phyloP scores from a whole-genome alignment of 257 asterid genomes.

The Nicotiana tomentosiformis region DNA sequence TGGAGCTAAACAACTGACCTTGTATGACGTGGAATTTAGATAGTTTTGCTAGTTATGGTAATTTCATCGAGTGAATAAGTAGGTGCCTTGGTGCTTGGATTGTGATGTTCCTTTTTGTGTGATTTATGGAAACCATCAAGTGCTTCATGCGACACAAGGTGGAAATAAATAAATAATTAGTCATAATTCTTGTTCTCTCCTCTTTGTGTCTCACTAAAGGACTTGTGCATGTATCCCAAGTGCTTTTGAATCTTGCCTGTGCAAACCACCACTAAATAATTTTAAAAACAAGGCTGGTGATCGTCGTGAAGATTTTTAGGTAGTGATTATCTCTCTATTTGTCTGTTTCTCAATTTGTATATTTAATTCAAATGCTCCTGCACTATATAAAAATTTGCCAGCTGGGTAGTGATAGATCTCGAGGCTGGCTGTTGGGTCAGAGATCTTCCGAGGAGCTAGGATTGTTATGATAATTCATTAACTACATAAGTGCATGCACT shows the following conservation, averaged over 20 bases:
- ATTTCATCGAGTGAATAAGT: background rate
- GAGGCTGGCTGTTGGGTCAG: background rate
- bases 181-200: background rate
- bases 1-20: background rate
- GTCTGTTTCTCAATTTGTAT: background rate
- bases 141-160: background rate
- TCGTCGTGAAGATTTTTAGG: background rate
- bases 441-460: background rate
- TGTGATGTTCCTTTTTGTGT: background rate
- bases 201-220: background rate
- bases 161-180: background rate
- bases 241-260: background rate
- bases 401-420: slow-evolving; percentile 1
- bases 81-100: background rate
- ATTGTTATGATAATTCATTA: background rate
- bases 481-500: background rate
- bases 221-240: background rate
- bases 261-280: too few relatives aligned
- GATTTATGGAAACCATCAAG: background rate
- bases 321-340: background rate
- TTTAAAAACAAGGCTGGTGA: background rate
- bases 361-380: background rate
- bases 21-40: background rate
- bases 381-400: background rate
- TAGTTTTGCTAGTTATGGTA: background rate